Evolutionary conservation across 1,284 basidiomycete genomes (phyloP), one percentile per base, ranked within the genome.

Genomic region (Irpex sp.): DNA sequence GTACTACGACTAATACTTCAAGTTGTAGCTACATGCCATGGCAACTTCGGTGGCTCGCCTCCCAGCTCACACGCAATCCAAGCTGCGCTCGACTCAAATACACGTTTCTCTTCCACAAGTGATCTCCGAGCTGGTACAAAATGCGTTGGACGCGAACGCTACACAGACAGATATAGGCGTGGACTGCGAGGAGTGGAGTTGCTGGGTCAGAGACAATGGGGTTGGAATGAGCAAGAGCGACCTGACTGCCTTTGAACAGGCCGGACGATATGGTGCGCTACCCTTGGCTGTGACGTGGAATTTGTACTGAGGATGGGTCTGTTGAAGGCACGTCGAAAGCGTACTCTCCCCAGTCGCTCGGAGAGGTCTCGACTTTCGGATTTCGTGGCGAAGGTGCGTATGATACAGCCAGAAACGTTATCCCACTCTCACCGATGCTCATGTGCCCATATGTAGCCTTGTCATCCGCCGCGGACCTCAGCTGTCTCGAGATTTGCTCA

Each of bases 121-220:
- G 63, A 79, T 96, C 19, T 87, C 87, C 1, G 93, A 97, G 75
- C 85, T 97, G 48, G 75, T 94, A 15, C 93, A 96, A 72, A 97
- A 97, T 73, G 84, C 92, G 0, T 77, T 92, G 15, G 91, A 93
- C 68, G 87, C 89, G n/a, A 79, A 79, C 47, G 85, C 89, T 1
- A 78, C 73, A 19, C 78, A 82, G 44, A 77, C 92, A 62, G 84
- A 91, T 59, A 76, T 92, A 62, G 86, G 88, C 6, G 72, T 93
- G 2, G 81, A 92, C 69, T 84, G 81, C 65, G 81, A 84, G 57
- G 83, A 88, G 62, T 93, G 93, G 92, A 76, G 81, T 9, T 88
- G 93, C 68, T 89, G 91, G 83, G 91, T 96, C 5, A 82, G 84
- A 67, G 95, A 97, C 76, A 84, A 97, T 72, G 95, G 95, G 0